phyloP scores from a whole-genome alignment of 805 yeast genomes.

The Saturnispora sekii region DNA sequence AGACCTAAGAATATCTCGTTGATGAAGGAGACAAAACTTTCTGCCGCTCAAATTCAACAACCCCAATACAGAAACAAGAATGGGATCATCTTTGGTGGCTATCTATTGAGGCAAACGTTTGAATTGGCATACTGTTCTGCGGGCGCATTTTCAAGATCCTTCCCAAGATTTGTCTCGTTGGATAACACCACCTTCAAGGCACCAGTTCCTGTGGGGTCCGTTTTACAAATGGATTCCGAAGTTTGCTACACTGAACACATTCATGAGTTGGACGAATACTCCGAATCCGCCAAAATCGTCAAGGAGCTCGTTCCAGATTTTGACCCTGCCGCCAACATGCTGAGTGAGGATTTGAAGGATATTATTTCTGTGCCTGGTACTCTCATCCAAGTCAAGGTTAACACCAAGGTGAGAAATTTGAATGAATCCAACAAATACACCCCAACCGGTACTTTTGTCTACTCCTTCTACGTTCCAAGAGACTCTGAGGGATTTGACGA shows the following conservation, averaged over 20 bases:
- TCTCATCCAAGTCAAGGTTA: conserved; percentile 81
- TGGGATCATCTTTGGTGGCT: conserved; percentile 94
- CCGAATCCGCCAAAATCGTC: conserved; percentile 19
- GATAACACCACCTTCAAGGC: conserved; percentile 88
- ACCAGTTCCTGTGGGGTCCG: conserved; percentile 95
- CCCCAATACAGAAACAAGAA: conserved; percentile 95
- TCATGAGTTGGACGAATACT: conserved; percentile 28
- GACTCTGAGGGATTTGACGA: conserved; percentile 31
- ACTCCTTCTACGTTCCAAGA: conserved; percentile 77
- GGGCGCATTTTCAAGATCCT: conserved; percentile 75
- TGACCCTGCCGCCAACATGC: conserved; percentile 47
- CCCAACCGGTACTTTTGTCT: conserved; percentile 81
- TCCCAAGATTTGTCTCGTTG: conserved; percentile 81
- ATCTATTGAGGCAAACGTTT: conserved; percentile 81
- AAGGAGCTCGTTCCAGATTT: conserved; percentile 33
- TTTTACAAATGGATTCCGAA: conserved; percentile 69
- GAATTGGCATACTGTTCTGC: conserved; percentile 91
- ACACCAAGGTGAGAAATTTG: conserved; percentile 64
- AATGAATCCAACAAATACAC: conserved; percentile 42
- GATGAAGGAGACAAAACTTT: conserved; percentile 63
- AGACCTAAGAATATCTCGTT: conserved; percentile 45
- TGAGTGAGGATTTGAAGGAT: conserved; percentile 42
- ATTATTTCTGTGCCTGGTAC: conserved; percentile 75
- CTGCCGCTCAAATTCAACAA: conserved; percentile 84
- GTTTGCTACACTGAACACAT: conserved; percentile 83